Base-by-base conservation (phyloP, 352 stramenopile genomes). In the Pseudoperonospora humuli region DNA sequence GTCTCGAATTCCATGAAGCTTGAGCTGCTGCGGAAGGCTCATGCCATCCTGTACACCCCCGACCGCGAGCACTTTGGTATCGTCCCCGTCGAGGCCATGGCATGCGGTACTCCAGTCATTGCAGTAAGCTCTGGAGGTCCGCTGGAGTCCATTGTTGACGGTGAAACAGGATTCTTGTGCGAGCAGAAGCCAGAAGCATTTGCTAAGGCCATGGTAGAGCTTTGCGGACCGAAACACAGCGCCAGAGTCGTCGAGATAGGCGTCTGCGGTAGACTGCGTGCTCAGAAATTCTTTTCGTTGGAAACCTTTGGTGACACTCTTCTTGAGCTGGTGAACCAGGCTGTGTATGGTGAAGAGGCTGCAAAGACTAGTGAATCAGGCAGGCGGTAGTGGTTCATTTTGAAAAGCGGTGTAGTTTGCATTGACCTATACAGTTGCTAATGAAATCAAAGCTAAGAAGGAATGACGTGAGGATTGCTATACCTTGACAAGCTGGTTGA, bases 41-140 rank as follows among this genome's bases (percentile, higher is more conserved):
- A 78, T 10, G 91, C 84, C 20, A 79, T 98, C 23, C 59, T 98
- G 13, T 99, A 99, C 62, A 99, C 96, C 27, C 96, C 96, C 7
- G 76, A 93, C 43, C 80, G 90, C 25, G 96, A 99, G 65, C 96
- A 99, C 64, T 99, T 99, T 68, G 96, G 96, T n/a, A 99, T 99
- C 52, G 96, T 99, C 1, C 96, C 96, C 0, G 71, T 99, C 11
- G 96, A 99, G 58, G 93, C 90, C n/a, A 98, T 98, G 95, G 93
- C 91, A 50, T 91, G 86, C 7, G 82, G 84, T 15, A 89, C 90
- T 14, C 94, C 95, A 5, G 93, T 98, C 9, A 70, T 99, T 18
- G 95, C 95, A 3, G 85, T 97, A 17, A 84, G 84, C 28, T 96
- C 67, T 34, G 96, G 95, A n/a, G 96, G 96, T 3, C 96, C 96